Evolutionary conservation across 2,329 filamentous ascomycete genomes (phyloP).

Genomic region (Fusarium verrucosum): DNA sequence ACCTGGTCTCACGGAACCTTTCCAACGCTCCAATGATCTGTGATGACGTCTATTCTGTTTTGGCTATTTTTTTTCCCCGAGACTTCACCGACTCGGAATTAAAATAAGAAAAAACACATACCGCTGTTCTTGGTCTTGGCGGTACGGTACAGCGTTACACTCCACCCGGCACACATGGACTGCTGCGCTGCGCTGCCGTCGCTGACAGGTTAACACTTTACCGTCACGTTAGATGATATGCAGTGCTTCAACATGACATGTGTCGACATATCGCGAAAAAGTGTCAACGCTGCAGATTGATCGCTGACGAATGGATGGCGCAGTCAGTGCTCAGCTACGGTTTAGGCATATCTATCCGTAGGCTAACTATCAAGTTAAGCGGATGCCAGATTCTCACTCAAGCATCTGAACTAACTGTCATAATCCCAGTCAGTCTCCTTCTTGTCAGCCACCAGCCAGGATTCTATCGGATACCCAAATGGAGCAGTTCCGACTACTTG

Average conservation of each 20-base stretch:
- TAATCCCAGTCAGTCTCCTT: constrained; percentile 30
- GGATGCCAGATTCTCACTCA: too few relatives aligned
- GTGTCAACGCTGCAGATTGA: constrained; percentile 8
- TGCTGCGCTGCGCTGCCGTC: constrained; percentile 2
- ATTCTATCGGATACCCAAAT: constrained; percentile 40
- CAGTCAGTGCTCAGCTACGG: constrained; percentile 27
- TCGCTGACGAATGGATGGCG: constrained; percentile 43
- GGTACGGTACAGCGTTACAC: not conserved
- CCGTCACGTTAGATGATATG: not conserved
- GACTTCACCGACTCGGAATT: constrained; percentile 44
- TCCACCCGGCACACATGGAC: constrained; percentile 12
- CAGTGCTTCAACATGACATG: not conserved
- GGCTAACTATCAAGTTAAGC: too few relatives aligned
- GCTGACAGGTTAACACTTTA: not conserved
- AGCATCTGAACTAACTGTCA: not conserved
- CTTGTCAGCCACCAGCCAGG: constrained; percentile 28
- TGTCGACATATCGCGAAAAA: constrained; percentile 1
- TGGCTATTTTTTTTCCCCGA: constrained; percentile 37
- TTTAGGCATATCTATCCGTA: constrained; percentile 38
- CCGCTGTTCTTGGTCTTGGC: constrained; percentile 22
- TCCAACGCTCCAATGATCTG: constrained; percentile 13
- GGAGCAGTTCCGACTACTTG: constrained; percentile 40
- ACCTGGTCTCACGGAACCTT: constrained; percentile 25
- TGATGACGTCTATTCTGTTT: constrained; percentile 33
- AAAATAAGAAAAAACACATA: constrained; percentile 15